Conservation (phyloP, 2,329 filamentous ascomycete genomes). For the Nannizziopsis barbatae region DNA sequence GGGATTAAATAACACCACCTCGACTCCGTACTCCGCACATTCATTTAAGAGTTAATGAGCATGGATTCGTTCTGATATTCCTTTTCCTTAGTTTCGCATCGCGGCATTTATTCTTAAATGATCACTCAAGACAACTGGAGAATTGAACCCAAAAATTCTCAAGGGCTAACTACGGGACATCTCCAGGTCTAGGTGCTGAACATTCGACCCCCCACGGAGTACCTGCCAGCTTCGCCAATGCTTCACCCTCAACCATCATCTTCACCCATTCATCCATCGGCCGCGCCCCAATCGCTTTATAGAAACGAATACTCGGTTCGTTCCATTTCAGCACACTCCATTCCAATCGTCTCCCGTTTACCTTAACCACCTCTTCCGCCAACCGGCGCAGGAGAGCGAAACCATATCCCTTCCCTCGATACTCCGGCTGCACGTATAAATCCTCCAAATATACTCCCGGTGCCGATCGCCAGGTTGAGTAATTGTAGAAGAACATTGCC, state of each 20-base stretch:
- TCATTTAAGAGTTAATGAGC: too few species aligned
- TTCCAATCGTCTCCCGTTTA: slow-evolving; percentile 65
- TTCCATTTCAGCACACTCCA: slow-evolving; percentile 94
- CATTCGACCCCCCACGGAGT: too few species aligned
- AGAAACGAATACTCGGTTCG: slow-evolving; percentile 78
- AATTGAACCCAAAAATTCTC: too few species aligned
- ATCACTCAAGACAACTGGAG: too few species aligned
- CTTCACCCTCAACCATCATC: slow-evolving; percentile 41
- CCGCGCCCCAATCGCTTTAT: slow-evolving; percentile 42
- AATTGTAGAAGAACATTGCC: slow-evolving; percentile 91
- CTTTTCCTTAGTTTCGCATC: too few species aligned
- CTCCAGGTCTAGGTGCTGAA: too few species aligned
- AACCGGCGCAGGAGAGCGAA: slow-evolving; percentile 61
- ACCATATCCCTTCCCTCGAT: slow-evolving; percentile 69
- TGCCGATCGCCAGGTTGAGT: slow-evolving; percentile 80
- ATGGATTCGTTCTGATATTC: too few species aligned
- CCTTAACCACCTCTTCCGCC: slow-evolving; percentile 64
- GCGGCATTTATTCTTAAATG: too few species aligned
- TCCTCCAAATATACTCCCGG: slow-evolving; percentile 91
- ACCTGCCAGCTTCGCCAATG: slow-evolving; percentile 32
- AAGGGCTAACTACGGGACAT: too few species aligned
- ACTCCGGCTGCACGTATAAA: slow-evolving; percentile 63
- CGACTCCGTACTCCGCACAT: too few species aligned
- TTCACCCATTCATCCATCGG: slow-evolving; percentile 40
- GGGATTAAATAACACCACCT: too few species aligned